phyloP scores from a whole-genome alignment of 129 eudicot species.

The Smallanthus sonchifolius region DNA sequence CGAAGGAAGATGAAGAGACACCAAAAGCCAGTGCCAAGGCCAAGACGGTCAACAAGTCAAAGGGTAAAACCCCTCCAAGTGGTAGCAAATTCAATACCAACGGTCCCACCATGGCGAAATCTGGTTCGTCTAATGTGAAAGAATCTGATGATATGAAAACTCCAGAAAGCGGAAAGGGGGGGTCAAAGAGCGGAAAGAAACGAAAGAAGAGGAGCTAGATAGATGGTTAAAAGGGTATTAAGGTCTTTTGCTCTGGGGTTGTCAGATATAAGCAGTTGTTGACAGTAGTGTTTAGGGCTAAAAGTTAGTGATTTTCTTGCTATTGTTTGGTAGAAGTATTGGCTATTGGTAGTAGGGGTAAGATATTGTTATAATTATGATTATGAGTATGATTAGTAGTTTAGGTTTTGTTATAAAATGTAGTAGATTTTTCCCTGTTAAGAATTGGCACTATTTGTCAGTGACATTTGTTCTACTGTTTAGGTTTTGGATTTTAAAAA shows the following conservation, averaged over 20 bases:
- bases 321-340: slow-evolving; percentile 31
- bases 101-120: slow-evolving; percentile 40
- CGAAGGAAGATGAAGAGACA: slow-evolving; percentile 47
- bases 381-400: slow-evolving; percentile 12
- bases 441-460: background rate
- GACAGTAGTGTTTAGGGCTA: slow-evolving; percentile 26
- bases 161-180: slow-evolving; percentile 43
- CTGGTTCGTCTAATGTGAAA: slow-evolving; percentile 43
- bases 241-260: slow-evolving; percentile 1
- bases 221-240: background rate
- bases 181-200: slow-evolving; percentile 56
- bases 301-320: slow-evolving; percentile 24
- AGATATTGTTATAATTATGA: slow-evolving; percentile 8
- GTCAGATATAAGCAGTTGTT: slow-evolving; percentile 26
- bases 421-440: slow-evolving; percentile 21
- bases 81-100: slow-evolving; percentile 32
- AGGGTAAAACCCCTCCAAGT: slow-evolving; percentile 48
- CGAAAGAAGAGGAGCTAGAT: slow-evolving; percentile 39
- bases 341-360: slow-evolving; percentile 16
- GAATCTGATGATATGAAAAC: slow-evolving; percentile 42
- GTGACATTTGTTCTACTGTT: slow-evolving; percentile 12
- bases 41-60: slow-evolving; percentile 47
- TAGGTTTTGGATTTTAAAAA: slow-evolving; percentile 16
- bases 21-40: slow-evolving; percentile 38
- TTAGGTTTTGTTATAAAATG: slow-evolving; percentile 31